These are phyloP conservation scores for Diplodia intermedia DNA, from an alignment of 2,329 filamentous ascomycete species.

Conservation along the genomic window DNA sequence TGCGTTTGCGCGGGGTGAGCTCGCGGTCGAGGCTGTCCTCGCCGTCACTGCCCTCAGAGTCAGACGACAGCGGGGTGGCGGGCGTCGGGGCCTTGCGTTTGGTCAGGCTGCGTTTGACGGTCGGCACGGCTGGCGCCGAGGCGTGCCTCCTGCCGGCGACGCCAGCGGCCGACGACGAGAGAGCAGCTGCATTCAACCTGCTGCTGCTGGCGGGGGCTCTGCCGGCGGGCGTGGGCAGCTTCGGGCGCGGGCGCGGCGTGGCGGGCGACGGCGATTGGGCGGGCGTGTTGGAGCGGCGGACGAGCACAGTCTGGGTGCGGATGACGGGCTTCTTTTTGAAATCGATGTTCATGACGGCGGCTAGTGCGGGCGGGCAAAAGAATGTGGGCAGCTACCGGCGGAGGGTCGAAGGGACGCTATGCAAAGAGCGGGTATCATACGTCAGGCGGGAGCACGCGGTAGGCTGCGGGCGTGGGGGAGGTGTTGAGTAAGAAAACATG, in stretches of 20 bases:
- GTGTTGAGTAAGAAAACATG: slow-evolving; percentile 27
- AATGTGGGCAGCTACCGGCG: slow-evolving; percentile 22
- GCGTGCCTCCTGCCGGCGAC: slow-evolving; percentile 15
- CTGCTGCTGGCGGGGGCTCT: slow-evolving; percentile 8
- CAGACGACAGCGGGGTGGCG: slow-evolving; percentile 26
- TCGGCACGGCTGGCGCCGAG: slow-evolving; percentile 17
- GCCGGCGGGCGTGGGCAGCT: slow-evolving; percentile 27
- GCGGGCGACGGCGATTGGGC: slow-evolving; percentile 17
- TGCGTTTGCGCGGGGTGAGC: slow-evolving; percentile 40
- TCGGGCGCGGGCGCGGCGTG: slow-evolving; percentile 26
- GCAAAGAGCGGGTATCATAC: slow-evolving; percentile 30
- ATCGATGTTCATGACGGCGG: slow-evolving; percentile 31
- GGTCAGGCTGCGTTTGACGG: slow-evolving; percentile 19
- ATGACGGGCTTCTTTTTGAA: slow-evolving; percentile 32
- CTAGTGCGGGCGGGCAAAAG: slow-evolving; percentile 17
- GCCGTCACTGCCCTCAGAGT: slow-evolving; percentile 29
- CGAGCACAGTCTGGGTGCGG: slow-evolving; percentile 31
- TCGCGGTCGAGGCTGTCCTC: slow-evolving; percentile 21
- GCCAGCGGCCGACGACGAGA: slow-evolving; percentile 13
- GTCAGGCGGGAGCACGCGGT: slow-evolving; percentile 21
- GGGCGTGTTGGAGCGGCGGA: slow-evolving; percentile 26
- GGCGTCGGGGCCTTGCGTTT: slow-evolving; percentile 32
- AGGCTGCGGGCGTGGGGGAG: slow-evolving; percentile 7
- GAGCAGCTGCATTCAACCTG: slow-evolving; percentile 21
- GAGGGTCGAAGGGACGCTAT: slow-evolving; percentile 14